Base-by-base conservation (phyloP, 495 filamentous ascomycete genomes). In the Aspergillus campestris region DNA sequence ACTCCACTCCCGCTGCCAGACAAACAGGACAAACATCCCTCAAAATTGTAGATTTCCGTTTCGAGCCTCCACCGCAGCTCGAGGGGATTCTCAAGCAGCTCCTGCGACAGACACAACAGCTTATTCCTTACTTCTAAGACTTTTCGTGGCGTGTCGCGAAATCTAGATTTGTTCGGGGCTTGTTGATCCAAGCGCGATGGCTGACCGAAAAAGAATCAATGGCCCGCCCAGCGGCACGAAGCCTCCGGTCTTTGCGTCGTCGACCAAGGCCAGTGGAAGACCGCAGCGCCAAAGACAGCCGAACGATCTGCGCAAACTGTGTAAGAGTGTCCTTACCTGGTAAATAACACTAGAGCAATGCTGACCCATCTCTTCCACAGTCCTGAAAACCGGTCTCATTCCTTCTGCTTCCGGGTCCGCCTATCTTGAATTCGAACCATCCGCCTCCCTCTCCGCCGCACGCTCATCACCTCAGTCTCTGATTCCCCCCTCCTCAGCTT, bases 361-460 rank as follows among this genome's bases (percentile, higher is more conserved):
- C 58, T 63, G 32, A 63, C 48, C 5, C 24, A 28, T 6, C 12
- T 8, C 7, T 29, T 30, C 11, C 31, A 1, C 42, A 97, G 91
- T 89, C 53, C 71, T 98, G 29, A 87, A 92, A 66, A 97, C 92
- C 8, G 87, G 87, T 37, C 76, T 97, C 15, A 89, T 89, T 3
- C 92, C 94, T 8, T 94, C 92, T 3, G 92, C 94, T 7, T 88
- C 88, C 15, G 92, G 92, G 39, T 96, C 90, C 28, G 85, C 94
- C 42, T 98, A 96, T 59, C 74, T 95, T 46, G 92, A 98, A 71
- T 79, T 95, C 45, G 80, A 83, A 62, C 72, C 73, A 30, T 75
- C 80, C 3, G 55, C 75, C 31, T 61, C 75, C 34, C 64, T 70
- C 31, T 59, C 70, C 27, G 66, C 69, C 37, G 66, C 70, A 13